Percentiles rank a stretch among this genome's conserved stretches.
phyloP scores from a whole-genome alignment of 2,329 filamentous ascomycete species.

The Exophiala dermatitidis region DNA sequence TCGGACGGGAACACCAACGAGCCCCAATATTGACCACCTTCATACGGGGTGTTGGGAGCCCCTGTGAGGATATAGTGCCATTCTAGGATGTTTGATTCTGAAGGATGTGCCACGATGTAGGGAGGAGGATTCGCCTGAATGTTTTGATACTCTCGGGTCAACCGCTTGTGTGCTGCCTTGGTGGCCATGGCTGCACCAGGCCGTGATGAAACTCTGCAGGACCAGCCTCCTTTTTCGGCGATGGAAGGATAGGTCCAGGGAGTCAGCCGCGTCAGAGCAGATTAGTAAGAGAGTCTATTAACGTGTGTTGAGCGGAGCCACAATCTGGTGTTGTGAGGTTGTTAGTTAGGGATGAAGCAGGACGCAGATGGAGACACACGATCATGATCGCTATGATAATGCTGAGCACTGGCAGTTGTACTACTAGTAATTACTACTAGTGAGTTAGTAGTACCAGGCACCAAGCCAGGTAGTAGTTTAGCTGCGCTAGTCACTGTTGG shows the following conservation, averaged over 20 bases:
- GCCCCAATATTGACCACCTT: constrained; percentile 95
- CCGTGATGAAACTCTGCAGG: background rate
- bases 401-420: no score
- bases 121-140: constrained; percentile 72
- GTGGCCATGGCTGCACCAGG: constrained; percentile 53
- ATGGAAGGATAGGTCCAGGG: background rate
- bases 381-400: no score
- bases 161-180: constrained; percentile 64
- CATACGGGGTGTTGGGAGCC: constrained; percentile 86
- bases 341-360: no score
- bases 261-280: no score
- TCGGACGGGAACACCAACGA: constrained; percentile 91
- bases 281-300: no score
- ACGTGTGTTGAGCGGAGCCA: no score
- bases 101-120: constrained; percentile 82
- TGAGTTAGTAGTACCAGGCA: no score
- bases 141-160: constrained; percentile 58
- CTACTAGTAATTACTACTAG: no score
- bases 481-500: no score
- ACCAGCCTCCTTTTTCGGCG: background rate
- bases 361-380: no score
- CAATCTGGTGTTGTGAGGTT: no score
- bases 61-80: constrained; percentile 54
- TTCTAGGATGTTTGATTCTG: constrained; percentile 87
- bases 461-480: no score